Percentiles rank a stretch among this genome's conserved stretches.
phyloP scores from a whole-genome alignment of 208 protist genomes.

The Wallacemonas sp. region DNA sequence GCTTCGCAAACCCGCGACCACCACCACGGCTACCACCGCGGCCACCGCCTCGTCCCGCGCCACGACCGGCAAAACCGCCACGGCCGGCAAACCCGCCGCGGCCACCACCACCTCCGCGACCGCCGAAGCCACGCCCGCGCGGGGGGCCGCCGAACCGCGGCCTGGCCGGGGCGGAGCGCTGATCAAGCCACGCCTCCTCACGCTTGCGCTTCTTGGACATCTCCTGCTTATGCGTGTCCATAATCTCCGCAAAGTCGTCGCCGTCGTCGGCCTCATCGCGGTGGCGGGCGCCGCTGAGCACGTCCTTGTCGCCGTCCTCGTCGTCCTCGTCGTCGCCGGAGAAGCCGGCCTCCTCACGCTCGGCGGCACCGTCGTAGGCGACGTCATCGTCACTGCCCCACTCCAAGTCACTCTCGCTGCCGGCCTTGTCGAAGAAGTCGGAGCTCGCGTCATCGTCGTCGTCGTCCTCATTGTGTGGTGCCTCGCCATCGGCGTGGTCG shows the following conservation, averaged over 20 bases:
- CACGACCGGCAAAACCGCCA: constrained; percentile 22
- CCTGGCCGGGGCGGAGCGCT: constrained; percentile 24
- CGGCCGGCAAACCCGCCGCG: constrained; percentile 15
- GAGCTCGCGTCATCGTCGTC: constrained; percentile 14
- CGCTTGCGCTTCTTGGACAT: constrained; percentile 71
- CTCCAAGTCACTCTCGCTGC: constrained; percentile 60
- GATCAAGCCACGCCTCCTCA: constrained; percentile 73
- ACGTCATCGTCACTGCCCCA: constrained; percentile 77
- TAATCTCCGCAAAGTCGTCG: constrained; percentile 81
- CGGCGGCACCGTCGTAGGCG: constrained; percentile 42
- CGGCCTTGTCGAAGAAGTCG: constrained; percentile 48
- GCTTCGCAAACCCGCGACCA: constrained; percentile 20
- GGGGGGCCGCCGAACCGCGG: constrained; percentile 3
- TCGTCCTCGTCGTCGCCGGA: constrained; percentile 20
- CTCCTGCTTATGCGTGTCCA: constrained; percentile 60
- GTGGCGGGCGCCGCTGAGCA: constrained; percentile 33
- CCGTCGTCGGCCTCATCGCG: constrained; percentile 53
- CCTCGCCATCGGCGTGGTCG: constrained; percentile 9
- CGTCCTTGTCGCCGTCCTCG: constrained; percentile 42
- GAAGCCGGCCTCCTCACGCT: constrained; percentile 27
- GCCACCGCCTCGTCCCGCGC: constrained; percentile 18
- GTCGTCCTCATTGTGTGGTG: too few species aligned
- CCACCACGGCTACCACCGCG: constrained; percentile 10
- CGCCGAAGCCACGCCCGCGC: constrained; percentile 4
- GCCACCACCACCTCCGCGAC: constrained; percentile 20